Percentiles rank a stretch among this genome's conserved stretches.
phyloP scores from a whole-genome alignment of 1,284 basidiomycete genomes.

The Papiliotrema fonsecae region DNA sequence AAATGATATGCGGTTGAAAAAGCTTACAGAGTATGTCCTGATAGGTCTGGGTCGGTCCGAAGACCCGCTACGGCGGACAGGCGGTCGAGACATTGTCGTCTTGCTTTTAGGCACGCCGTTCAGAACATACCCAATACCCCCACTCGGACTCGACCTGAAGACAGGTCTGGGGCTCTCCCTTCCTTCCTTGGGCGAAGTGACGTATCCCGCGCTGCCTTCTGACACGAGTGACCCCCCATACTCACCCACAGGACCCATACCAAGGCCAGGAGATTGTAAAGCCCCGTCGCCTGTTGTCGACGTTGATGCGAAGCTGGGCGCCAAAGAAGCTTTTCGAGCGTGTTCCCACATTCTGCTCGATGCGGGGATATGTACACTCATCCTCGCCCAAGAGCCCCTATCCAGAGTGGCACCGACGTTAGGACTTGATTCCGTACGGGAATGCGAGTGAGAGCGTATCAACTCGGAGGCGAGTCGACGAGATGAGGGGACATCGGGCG shows the following conservation, averaged over 20 bases:
- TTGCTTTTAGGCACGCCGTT: conserved; percentile 38
- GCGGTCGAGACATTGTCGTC: conserved; percentile 5
- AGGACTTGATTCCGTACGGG: conserved; percentile 27
- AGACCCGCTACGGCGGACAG: conserved; percentile 18
- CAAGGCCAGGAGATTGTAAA: conserved; percentile 25
- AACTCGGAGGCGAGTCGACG: conserved; percentile 34
- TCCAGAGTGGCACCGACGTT: conserved; percentile 11
- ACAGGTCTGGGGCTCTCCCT: conserved; percentile 22
- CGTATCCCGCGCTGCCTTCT: conserved; percentile 12
- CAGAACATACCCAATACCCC: conserved; percentile 36
- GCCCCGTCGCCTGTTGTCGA: conserved; percentile 23
- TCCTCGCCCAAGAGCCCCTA: conserved; percentile 14
- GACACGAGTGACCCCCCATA: conserved; percentile 18
- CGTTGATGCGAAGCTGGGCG: conserved; percentile 34
- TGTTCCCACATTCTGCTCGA: conserved; percentile 30
- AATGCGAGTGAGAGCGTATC: conserved; percentile 15
- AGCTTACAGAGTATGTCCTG: conserved; percentile 8
- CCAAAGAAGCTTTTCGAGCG: conserved; percentile 30
- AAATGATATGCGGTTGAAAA: background rate
- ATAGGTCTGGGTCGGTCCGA: conserved; percentile 8
- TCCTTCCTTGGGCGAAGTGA: conserved; percentile 24
- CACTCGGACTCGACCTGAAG: conserved; percentile 29
- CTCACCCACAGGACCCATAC: conserved; percentile 34
- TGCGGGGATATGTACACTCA: conserved; percentile 15
- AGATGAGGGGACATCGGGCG: conserved; percentile 12